Percentiles rank a stretch among this genome's conserved stretches.
These are phyloP conservation scores for Scheffersomyces titani DNA, from an alignment of 1,139 yeast genomes.

Conservation along the genomic window DNA sequence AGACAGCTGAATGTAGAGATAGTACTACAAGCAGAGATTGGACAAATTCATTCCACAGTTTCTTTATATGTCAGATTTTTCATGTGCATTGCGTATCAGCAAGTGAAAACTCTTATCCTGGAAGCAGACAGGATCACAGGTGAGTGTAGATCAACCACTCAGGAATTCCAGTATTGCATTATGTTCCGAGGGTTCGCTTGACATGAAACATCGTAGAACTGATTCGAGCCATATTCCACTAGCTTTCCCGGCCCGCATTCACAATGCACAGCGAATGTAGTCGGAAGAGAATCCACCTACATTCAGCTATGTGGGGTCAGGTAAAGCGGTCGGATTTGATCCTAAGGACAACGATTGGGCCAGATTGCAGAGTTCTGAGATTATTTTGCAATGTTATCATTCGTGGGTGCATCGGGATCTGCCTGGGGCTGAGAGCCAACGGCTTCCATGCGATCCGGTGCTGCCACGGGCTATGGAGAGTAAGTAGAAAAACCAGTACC, in stretches of 20 bases:
- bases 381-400: background rate
- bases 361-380: background rate
- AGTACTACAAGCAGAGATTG: background rate
- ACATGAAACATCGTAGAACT: background rate
- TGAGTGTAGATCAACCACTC: background rate
- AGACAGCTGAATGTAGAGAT: background rate
- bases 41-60: background rate
- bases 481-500: background rate
- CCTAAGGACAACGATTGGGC: background rate
- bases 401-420: background rate
- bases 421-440: background rate
- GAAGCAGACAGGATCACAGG: background rate
- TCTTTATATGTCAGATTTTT: background rate
- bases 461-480: background rate
- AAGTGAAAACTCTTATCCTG: background rate
- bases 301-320: background rate
- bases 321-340: background rate
- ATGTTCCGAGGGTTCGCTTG: background rate
- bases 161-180: background rate
- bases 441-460: background rate
- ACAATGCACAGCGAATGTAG: background rate
- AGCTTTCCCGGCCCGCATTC: background rate
- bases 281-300: background rate
- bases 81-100: background rate
- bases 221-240: background rate